Percentiles rank a stretch among this genome's conserved stretches.
Evolutionary conservation across 148 eudicot genomes (phyloP).

Genomic region (Silene latifolia): DNA sequence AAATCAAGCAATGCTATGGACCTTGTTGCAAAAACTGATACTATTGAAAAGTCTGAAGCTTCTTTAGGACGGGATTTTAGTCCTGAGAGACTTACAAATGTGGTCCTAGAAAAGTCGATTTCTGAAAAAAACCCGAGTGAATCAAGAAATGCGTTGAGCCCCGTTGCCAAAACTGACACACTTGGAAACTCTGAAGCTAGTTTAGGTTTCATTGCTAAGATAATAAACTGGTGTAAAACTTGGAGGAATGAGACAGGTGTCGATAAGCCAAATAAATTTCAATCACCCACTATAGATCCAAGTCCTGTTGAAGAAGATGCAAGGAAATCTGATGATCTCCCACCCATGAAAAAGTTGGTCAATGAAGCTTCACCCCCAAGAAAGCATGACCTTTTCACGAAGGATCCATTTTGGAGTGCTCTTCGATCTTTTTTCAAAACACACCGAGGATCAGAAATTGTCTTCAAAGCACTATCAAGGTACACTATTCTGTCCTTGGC

Average conservation of each 20-base stretch:
- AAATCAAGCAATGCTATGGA: too few species aligned
- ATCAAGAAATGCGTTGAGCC: constrained; percentile 20
- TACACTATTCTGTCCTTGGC: constrained; percentile 15
- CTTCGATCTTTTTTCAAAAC: constrained; percentile 57
- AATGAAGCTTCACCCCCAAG: constrained; percentile 3
- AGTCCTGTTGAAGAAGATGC: constrained; percentile 21
- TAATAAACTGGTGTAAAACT: constrained; percentile 48
- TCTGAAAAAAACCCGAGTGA: constrained; percentile 20
- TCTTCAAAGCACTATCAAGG: constrained; percentile 70
- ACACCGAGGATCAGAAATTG: constrained; percentile 40
- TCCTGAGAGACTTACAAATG: constrained; percentile 10
- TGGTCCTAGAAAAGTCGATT: constrained; percentile 16
- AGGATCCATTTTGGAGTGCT: constrained; percentile 67
- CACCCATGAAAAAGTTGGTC: neutral
- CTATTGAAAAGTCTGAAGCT: too few species aligned
- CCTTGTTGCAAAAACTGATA: too few species aligned
- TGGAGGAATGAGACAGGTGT: constrained; percentile 27
- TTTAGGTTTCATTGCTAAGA: constrained; percentile 35
- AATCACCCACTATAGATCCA: constrained; percentile 26
- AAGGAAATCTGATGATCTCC: constrained; percentile 16
- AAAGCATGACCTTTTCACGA: constrained; percentile 40
- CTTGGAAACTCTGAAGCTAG: constrained; percentile 23
- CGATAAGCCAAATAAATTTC: constrained; percentile 31
- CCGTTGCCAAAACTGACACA: constrained; percentile 29
- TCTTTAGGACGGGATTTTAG: neutral